Conservation (phyloP, 1,284 basidiomycete genomes). For the Pisolithus thermaeus region DNA sequence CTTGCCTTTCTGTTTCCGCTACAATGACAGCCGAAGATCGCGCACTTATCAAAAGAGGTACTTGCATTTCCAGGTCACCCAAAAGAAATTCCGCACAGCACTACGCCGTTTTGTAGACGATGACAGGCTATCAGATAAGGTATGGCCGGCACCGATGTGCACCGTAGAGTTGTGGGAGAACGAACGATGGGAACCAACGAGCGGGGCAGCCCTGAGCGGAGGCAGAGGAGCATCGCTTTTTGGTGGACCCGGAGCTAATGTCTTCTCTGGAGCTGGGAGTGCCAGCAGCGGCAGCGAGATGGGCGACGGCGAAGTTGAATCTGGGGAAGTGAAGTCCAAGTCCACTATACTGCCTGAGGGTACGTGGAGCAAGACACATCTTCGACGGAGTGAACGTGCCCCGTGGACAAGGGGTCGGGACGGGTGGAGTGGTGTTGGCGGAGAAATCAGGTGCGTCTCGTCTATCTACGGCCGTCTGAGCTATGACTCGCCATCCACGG, state of each 20-base stretch:
- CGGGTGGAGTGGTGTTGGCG: conserved; percentile 60
- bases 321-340: background rate
- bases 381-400: conserved; percentile 49
- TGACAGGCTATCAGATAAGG: conserved; percentile 54
- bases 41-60: background rate
- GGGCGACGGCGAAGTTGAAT: background rate
- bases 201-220: conserved; percentile 2
- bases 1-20: conserved; percentile 17
- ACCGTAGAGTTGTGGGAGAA: conserved; percentile 77
- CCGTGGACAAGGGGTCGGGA: conserved; percentile 69
- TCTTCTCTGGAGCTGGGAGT: conserved; percentile 2
- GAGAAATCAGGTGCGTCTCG: conserved; percentile 58
- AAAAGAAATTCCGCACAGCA: conserved; percentile 19
- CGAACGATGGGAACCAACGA: conserved; percentile 45
- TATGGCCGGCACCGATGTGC: conserved; percentile 56
- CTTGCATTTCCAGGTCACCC: conserved; percentile 5
- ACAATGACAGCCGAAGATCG: background rate
- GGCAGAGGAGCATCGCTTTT: background rate
- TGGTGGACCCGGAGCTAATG: conserved; percentile 23
- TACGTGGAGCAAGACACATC: conserved; percentile 54
- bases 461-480: background rate
- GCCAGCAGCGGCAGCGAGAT: background rate
- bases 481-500: background rate
- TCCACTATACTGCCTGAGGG: conserved; percentile 7
- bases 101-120: conserved; percentile 51